These are phyloP conservation scores for Pleoardoris graminearum DNA, from an alignment of 2,329 filamentous ascomycete genomes.

Conservation along the genomic window DNA sequence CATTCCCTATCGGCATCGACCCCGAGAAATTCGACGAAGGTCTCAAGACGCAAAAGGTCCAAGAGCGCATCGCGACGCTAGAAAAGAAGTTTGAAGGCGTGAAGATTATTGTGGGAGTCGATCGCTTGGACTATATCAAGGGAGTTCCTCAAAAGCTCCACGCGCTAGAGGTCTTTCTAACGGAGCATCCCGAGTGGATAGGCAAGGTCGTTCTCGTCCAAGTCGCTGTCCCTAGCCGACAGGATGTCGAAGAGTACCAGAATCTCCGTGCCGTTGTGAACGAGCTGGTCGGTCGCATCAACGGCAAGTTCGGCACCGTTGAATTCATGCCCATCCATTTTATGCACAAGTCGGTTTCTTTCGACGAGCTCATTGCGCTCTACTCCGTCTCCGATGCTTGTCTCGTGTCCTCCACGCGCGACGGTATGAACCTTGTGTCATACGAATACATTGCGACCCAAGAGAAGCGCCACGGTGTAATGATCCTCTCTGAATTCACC, in stretches of 20 bases:
- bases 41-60: slow-evolving; percentile 80
- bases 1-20: slow-evolving; percentile 97
- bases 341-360: slow-evolving; percentile 92
- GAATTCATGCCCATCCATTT: slow-evolving; percentile 99
- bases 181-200: slow-evolving; percentile 96
- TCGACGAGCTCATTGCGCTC: slow-evolving; percentile 91
- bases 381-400: slow-evolving; percentile 93
- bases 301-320: slow-evolving; percentile 93
- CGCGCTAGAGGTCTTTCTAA: slow-evolving; percentile 93
- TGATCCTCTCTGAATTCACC: slow-evolving; percentile 96
- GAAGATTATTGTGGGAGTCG: slow-evolving; percentile 95
- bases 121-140: slow-evolving; percentile 98
- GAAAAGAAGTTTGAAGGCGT: slow-evolving; percentile 92
- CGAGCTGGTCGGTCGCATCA: slow-evolving; percentile 94
- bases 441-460: slow-evolving; percentile 98
- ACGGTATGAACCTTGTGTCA: slow-evolving; percentile 98
- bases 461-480: slow-evolving; percentile 82
- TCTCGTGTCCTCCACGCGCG: slow-evolving; percentile 90
- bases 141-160: slow-evolving; percentile 97
- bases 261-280: slow-evolving; percentile 95
- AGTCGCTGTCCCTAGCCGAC: slow-evolving; percentile 89
- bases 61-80: slow-evolving; percentile 81
- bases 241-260: slow-evolving; percentile 97
- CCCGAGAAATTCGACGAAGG: slow-evolving; percentile 94
- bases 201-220: slow-evolving; percentile 96